Base-by-base conservation (phyloP, 2,329 filamentous ascomycete species). In the Celoporthe dispersa region DNA sequence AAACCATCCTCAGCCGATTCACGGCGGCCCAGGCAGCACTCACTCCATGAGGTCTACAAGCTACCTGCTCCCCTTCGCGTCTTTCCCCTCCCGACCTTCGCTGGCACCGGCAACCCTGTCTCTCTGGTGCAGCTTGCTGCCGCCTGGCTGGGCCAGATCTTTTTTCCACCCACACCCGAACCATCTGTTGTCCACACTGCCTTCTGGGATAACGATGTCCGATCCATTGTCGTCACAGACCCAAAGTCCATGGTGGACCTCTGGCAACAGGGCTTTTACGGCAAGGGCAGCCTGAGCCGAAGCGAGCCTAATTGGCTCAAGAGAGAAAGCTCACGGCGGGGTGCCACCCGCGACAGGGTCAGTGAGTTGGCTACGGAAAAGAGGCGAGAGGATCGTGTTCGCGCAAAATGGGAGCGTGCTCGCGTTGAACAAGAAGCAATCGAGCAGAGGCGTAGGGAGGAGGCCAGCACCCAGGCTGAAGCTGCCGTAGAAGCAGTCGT, bases 231-330 rank as follows among this genome's bases (percentile, higher is more conserved):
- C 78, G 86, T 99, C 69, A 93, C 89, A 25, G 91, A 98, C 78
- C 84, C 89, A 35, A 85, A 86, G 68, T 91, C 93, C 3, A 91
- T 97, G 72, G 87, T 92, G 68, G 93, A 91, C 1, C 81, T 99
- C 33, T 99, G 97, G 96, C 93, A 97, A 80, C 93, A 97, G 82
- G 96, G 96, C 6, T 99, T 99, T 81, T 99, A 95, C 80, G 97
- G 97, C 63, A 98, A 98, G 80, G 96, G 96, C 60, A 95, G 85
- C 75, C 84, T 98, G 70, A 98, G 94, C 82, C 90, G 97, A 75
- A 98, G 94, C 84, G 95, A 99, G 79, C 95, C 95, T 3, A 96
- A 90, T 75, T 99, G 96, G 96, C 80, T 97, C 65, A 92, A 92
- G 73, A 87, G 92, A 73, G 94, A 97, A 80, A 91, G 93, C 79